A percentile compares a stretch with the other conserved stretches of the same genome.
These are phyloP conservation scores for Myrica gale DNA, from an alignment of 306 rosid species.

Conservation along the genomic window DNA sequence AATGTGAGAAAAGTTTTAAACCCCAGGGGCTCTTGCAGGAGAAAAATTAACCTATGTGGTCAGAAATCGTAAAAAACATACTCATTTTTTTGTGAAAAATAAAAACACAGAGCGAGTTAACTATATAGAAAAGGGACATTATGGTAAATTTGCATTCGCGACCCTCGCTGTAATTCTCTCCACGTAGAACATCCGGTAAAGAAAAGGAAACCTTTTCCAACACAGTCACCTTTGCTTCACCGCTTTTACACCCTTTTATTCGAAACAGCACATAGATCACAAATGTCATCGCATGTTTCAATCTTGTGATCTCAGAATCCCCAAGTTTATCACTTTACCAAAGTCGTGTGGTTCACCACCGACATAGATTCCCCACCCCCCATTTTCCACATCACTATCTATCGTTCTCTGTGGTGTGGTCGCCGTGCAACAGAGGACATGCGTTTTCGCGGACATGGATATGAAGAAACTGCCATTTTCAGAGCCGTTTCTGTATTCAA, in stretches of 20 bases:
- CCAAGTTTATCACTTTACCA: background rate
- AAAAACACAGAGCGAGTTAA: too few relatives aligned
- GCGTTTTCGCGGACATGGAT: constrained; percentile 48
- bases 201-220: background rate
- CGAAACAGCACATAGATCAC: too few relatives aligned
- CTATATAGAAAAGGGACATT: background rate
- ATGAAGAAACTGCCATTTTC: constrained; percentile 43
- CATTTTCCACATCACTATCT: background rate
- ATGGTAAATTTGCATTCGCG: background rate
- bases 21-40: too few relatives aligned
- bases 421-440: background rate
- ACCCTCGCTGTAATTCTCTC: background rate
- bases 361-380: background rate
- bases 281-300: background rate
- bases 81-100: too few relatives aligned
- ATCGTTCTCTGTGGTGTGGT: background rate
- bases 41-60: too few relatives aligned
- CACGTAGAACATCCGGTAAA: background rate
- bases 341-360: background rate
- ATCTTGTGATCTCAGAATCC: background rate
- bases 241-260: background rate
- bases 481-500: constrained; percentile 47
- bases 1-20: too few relatives aligned
- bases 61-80: too few relatives aligned
- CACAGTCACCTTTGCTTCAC: background rate